These are phyloP conservation scores for Pyrenula aspistea DNA, from an alignment of 495 filamentous ascomycete species.

Conservation along the genomic window DNA sequence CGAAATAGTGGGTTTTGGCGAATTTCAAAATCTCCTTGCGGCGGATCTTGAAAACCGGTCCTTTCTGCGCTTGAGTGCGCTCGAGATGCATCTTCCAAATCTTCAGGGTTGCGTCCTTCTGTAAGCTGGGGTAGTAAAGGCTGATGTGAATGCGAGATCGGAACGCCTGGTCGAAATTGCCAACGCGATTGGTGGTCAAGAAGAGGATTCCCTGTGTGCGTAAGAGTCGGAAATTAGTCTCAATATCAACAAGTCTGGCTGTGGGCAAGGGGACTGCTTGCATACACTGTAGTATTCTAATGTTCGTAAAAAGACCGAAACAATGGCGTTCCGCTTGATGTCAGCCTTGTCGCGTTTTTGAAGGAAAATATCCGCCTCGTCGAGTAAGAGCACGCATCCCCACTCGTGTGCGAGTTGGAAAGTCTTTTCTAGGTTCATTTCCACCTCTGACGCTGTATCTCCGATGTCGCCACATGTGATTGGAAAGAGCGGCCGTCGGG, in stretches of 20 bases:
- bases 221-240: too few relatives aligned
- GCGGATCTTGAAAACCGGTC: conserved; percentile 1
- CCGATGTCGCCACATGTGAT: conserved; percentile 27
- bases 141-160: too few relatives aligned
- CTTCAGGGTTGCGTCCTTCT: too few relatives aligned
- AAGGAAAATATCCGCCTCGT: conserved; percentile 47
- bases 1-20: conserved; percentile 1
- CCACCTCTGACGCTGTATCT: conserved; percentile 20
- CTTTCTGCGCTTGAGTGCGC: not conserved
- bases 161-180: too few relatives aligned
- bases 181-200: too few relatives aligned
- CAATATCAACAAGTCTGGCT: conserved; percentile 32
- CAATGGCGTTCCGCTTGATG: conserved; percentile 34
- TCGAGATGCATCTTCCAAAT: conserved; percentile 7
- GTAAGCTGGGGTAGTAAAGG: too few relatives aligned
- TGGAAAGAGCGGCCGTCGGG: conserved; percentile 14
- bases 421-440: conserved; percentile 24
- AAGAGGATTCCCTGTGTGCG: too few relatives aligned
- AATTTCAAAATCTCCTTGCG: conserved; percentile 3
- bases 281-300: conserved; percentile 43
- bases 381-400: conserved; percentile 39
- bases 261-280: conserved; percentile 43
- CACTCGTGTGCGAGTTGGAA: conserved; percentile 29
- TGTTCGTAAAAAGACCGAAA: conserved; percentile 29
- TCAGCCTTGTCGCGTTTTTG: conserved; percentile 24